Evolutionary conservation across 108 stramenopile genomes (phyloP), one percentile per base, ranked within the genome.

Genomic region (Skeletonema potamos): DNA sequence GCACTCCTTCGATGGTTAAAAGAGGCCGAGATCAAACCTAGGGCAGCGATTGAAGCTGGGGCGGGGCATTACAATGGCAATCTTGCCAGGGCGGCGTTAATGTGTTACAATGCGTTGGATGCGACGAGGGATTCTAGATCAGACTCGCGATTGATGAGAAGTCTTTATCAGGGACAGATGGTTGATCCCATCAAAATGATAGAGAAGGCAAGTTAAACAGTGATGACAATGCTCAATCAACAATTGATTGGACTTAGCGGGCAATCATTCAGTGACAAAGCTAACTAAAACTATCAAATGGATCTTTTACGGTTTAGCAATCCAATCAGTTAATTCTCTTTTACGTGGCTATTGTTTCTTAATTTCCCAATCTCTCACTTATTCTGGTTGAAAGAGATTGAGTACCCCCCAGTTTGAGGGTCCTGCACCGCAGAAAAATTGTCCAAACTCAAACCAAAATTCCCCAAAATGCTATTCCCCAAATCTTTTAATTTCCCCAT

Each of bases 371-470:
- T 4, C 0, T 1, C 48, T 51, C 48, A 51, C 48, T 51, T 81
- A 44, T 85, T 86, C 82, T 90, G 88, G 61, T 89, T 73, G 41
- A 92, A 93, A 56, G 77, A 84, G 70, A 96, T 89, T 55, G 70
- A 89, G 66, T 89, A 91, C 22, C 89, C 86, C 1, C 92, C 89
- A 4, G 85, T 94, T 6, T 85, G 89, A 8, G 97, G 97, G 82
- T 99, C 97, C 87, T 99, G 91, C 7, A 92, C 84, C 29, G 97
- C 84, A 74, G 96, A 76, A 67, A 99, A 99, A 66, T 99, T 99
- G 73, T 99, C 97, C 62, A 97, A 59, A 57, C 90, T 92, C 81
- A 99, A 66, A 10, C 98, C 98, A 84, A 99, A 99, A 68, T 97
- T 94, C 18, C 96, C 92, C 18, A 99, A 76, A 6, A 99, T 65